Conservation (phyloP, 345 rosid genomes). For the Cardiospermum halicacabum region DNA sequence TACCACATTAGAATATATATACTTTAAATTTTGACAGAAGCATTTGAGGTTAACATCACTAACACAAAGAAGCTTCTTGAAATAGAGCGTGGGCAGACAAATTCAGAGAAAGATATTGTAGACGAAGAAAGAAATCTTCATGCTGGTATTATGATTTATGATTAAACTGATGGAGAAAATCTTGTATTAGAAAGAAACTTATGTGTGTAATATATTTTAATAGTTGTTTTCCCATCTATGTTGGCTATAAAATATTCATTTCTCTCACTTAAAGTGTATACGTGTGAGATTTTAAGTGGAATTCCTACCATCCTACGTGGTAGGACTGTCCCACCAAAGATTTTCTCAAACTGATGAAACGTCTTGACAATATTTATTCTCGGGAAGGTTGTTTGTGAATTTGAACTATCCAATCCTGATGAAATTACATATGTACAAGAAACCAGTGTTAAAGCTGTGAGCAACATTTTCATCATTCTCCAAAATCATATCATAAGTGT, state of each 20-base stretch:
- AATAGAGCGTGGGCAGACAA: conserved; percentile 70
- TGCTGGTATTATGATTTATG: neutral
- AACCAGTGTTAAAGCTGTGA: conserved; percentile 92
- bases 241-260: no score
- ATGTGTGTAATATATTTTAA: no score
- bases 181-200: no score
- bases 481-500: no score
- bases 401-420: conserved; percentile 75
- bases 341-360: conserved; percentile 7
- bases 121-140: conserved; percentile 44
- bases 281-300: no score
- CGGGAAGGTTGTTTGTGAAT: conserved; percentile 83
- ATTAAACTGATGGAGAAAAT: conserved; percentile 4
- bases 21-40: conserved; percentile 34
- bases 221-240: no score
- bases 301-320: no score
- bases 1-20: neutral
- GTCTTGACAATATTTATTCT: neutral
- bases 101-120: conserved; percentile 65
- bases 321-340: no score
- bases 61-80: conserved; percentile 83
- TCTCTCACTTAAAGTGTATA: no score
- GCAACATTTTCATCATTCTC: conserved; percentile 15
- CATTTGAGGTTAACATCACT: conserved; percentile 80
- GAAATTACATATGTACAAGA: conserved; percentile 84